phyloP scores from a whole-genome alignment of 2,329 filamentous ascomycete genomes.

The Rutstroemia sp. region DNA sequence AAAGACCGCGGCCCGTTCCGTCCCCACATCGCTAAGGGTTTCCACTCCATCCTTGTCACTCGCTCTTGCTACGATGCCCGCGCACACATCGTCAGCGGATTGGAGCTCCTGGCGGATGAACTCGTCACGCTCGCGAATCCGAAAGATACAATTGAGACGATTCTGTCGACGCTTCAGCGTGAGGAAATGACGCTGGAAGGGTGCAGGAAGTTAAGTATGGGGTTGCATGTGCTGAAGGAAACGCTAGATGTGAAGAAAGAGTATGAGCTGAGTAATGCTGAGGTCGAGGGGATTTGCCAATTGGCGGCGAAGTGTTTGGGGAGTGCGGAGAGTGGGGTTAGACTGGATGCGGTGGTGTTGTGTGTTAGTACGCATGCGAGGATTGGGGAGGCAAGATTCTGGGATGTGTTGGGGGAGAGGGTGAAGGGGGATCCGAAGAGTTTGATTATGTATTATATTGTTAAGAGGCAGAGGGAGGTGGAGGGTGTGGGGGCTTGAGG shows the following conservation, averaged over 20 bases:
- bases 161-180: conserved; percentile 41
- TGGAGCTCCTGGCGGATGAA: conserved; percentile 67
- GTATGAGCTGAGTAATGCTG: conserved; percentile 42
- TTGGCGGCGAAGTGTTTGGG: conserved; percentile 52
- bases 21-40: conserved; percentile 58
- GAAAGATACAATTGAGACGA: conserved; percentile 49
- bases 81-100: conserved; percentile 64
- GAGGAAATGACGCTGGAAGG: conserved; percentile 39
- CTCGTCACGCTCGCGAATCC: conserved; percentile 59
- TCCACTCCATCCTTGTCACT: conserved; percentile 59
- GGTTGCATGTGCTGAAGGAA: conserved; percentile 53
- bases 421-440: conserved; percentile 68
- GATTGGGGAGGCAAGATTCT: conserved; percentile 56
- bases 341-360: conserved; percentile 73
- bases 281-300: conserved; percentile 43
- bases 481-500: conserved; percentile 8
- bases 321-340: conserved; percentile 52
- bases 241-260: conserved; percentile 39
- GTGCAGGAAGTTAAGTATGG: conserved; percentile 51
- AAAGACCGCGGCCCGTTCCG: conserved; percentile 59
- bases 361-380: conserved; percentile 63
- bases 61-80: conserved; percentile 60
- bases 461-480: conserved; percentile 57
- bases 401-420: conserved; percentile 51
- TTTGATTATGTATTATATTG: conserved; percentile 74